Percentiles rank a stretch among this genome's conserved stretches.
Evolutionary conservation across 2,329 filamentous ascomycete genomes (phyloP).

Genomic region (Colletotrichum musicola): DNA sequence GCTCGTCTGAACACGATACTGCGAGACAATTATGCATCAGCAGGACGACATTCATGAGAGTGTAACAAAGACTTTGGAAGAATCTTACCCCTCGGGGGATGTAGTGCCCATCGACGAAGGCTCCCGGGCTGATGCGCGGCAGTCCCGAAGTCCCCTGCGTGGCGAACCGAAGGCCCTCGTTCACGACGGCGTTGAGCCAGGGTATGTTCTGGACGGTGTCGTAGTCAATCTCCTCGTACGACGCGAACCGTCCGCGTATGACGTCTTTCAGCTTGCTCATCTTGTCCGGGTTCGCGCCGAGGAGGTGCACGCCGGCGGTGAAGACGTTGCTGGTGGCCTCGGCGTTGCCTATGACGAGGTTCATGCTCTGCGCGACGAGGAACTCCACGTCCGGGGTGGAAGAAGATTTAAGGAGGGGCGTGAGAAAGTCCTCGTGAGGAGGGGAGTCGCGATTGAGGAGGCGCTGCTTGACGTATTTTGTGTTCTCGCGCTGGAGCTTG

Average conservation of each 20-base stretch:
- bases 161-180: no score
- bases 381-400: neutral
- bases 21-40: no score
- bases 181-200: no score
- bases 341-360: slow-evolving; percentile 9
- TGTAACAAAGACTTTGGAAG: no score
- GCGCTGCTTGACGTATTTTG: neutral
- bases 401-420: neutral
- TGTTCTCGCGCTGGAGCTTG: slow-evolving; percentile 9
- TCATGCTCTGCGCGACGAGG: slow-evolving; percentile 14
- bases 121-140: no score
- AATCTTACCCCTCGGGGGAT: no score
- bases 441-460: neutral
- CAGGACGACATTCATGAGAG: no score
- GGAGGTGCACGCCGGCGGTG: slow-evolving; percentile 15
- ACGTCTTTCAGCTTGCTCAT: slow-evolving; percentile 26
- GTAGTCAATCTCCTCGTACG: slow-evolving; percentile 41
- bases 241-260: slow-evolving; percentile 37
- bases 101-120: no score
- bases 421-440: neutral
- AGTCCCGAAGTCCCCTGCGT: no score
- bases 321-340: slow-evolving; percentile 32
- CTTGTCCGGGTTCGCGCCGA: slow-evolving; percentile 8
- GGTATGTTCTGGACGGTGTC: slow-evolving; percentile 5
- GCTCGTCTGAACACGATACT: no score